Percentiles rank a stretch among this genome's conserved stretches.
These are phyloP conservation scores for Chlorella sorokiniana DNA, from an alignment of 139 green algal genomes.

Conservation along the genomic window DNA sequence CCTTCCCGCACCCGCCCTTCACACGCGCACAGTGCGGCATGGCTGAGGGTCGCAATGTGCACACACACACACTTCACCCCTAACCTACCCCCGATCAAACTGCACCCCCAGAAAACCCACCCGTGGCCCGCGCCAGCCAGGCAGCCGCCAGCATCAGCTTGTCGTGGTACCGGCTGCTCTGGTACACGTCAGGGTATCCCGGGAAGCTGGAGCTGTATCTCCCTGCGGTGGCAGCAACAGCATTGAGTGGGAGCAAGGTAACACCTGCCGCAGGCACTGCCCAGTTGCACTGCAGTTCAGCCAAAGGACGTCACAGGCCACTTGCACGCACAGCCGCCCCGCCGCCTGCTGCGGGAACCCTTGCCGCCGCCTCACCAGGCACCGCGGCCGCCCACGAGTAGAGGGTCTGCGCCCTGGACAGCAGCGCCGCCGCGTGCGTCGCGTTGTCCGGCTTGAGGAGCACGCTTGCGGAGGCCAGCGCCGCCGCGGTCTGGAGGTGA, in stretches of 20 bases:
- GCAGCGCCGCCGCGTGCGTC: conserved; percentile 43
- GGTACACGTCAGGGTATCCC: background rate
- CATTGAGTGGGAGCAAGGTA: background rate
- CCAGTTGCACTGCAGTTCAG: background rate
- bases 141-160: conserved; percentile 21
- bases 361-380: conserved; percentile 14
- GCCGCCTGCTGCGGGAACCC: background rate
- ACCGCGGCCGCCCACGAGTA: conserved; percentile 49
- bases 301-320: background rate
- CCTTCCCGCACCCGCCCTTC: no score
- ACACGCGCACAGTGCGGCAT: background rate
- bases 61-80: background rate
- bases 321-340: background rate
- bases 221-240: background rate
- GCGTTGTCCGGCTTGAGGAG: conserved; percentile 14
- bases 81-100: background rate
- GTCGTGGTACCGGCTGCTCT: background rate
- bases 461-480: conserved; percentile 24
- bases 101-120: background rate
- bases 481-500: conserved; percentile 14
- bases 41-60: background rate
- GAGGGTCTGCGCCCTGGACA: conserved; percentile 49
- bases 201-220: conserved; percentile 13
- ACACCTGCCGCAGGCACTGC: background rate
- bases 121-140: conserved; percentile 14